Percentiles rank a stretch among this genome's conserved stretches.
These are phyloP conservation scores for Fusarium stilboides DNA, from an alignment of 2,329 filamentous ascomycete genomes.

Conservation along the genomic window DNA sequence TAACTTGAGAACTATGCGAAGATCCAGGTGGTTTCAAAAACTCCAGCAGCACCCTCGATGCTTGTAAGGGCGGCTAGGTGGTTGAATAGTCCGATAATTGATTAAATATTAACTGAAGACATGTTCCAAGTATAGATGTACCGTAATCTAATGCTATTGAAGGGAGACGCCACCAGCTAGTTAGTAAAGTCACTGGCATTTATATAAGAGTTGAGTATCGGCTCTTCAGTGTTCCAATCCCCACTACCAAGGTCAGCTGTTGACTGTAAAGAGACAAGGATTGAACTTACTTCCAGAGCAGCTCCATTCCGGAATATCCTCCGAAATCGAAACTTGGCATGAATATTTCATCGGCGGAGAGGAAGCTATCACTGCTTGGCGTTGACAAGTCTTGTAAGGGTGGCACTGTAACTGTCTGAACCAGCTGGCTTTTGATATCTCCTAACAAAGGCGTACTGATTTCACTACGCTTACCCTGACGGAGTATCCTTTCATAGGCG, in stretches of 20 bases:
- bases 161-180: no score
- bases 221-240: background rate
- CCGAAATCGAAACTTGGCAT: background rate
- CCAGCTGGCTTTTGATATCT: background rate
- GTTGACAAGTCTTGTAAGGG: background rate
- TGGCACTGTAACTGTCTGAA: background rate
- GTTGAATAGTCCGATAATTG: no score
- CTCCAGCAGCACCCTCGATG: no score
- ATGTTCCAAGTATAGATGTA: no score
- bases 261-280: background rate
- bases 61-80: no score
- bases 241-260: background rate
- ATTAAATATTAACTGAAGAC: no score
- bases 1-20: no score
- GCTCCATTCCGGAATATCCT: background rate
- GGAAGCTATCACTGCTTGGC: background rate
- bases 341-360: background rate
- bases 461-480: background rate
- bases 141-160: no score
- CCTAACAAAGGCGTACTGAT: background rate
- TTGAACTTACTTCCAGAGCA: background rate
- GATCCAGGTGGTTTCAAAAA: no score
- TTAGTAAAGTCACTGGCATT: no score
- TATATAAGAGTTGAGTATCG: no score
- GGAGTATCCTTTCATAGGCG: constrained; percentile 5